Conservation (phyloP, 2,329 filamentous ascomycete genomes). For the Leptodontidium sp. region DNA sequence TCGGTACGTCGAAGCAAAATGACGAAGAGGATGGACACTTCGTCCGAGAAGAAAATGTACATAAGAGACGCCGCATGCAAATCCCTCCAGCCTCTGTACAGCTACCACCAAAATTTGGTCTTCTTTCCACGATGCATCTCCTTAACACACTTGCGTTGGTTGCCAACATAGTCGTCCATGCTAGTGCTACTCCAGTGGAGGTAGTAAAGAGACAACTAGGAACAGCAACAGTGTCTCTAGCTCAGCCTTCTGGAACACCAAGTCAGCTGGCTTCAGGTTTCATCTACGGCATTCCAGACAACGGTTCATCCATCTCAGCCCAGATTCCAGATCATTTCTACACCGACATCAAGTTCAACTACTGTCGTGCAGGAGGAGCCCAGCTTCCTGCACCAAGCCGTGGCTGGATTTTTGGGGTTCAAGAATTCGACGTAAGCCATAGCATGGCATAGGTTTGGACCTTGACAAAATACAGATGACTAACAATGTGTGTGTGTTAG, state of each 20-base stretch:
- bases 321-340: conserved; percentile 51
- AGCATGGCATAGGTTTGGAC: too few species aligned
- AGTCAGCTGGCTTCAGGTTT: conserved; percentile 51
- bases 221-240: conserved; percentile 10
- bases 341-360: conserved; percentile 51
- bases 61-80: not conserved
- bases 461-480: not conserved
- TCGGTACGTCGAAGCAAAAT: not conserved
- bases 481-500: not conserved
- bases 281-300: conserved; percentile 54
- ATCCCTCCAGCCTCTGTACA: not conserved
- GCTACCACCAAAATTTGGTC: not conserved
- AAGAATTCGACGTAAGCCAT: conserved; percentile 40
- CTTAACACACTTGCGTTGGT: not conserved
- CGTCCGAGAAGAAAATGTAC: too few species aligned
- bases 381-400: conserved; percentile 27
- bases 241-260: conserved; percentile 33
- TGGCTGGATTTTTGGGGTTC: conserved; percentile 51
- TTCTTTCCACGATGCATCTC: conserved; percentile 6
- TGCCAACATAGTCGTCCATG: not conserved
- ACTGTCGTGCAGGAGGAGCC: conserved; percentile 50
- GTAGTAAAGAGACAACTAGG: conserved; percentile 13
- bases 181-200: not conserved
- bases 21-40: not conserved
- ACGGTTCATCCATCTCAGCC: conserved; percentile 30